phyloP scores from a whole-genome alignment of 352 stramenopile species.

The Phytophthora quininea region DNA sequence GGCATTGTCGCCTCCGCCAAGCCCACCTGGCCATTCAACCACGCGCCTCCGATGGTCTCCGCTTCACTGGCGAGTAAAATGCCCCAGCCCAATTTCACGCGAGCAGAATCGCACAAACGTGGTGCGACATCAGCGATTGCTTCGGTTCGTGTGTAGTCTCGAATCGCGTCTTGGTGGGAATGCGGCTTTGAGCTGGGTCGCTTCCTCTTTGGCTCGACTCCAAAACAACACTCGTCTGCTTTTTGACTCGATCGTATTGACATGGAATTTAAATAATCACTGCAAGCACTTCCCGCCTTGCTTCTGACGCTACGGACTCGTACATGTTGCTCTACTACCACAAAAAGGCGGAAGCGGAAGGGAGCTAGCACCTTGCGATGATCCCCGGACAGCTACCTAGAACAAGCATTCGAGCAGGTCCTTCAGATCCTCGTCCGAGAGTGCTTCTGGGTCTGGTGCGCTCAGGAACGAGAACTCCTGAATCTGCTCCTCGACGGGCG shows the following conservation, averaged over 20 bases:
- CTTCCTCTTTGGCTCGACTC: not conserved
- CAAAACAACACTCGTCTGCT: not conserved
- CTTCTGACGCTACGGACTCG: slow-evolving; percentile 19
- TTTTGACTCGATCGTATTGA: slow-evolving; percentile 2
- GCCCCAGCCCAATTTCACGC: not conserved
- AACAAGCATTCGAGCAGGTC: slow-evolving; percentile 55
- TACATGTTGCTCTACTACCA: slow-evolving; percentile 16
- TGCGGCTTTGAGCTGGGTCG: not conserved
- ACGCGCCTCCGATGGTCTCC: slow-evolving; percentile 15
- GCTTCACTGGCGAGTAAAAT: not conserved
- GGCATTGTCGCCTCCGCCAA: no score
- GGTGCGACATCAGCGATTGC: not conserved
- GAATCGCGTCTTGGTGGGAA: not conserved
- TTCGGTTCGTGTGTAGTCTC: not conserved
- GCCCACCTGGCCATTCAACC: not conserved
- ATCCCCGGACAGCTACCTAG: slow-evolving; percentile 11
- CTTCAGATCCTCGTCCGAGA: slow-evolving; percentile 50
- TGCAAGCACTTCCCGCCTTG: slow-evolving; percentile 3
- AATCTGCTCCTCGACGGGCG: slow-evolving; percentile 30
- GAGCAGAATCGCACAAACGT: not conserved
- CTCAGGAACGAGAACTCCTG: slow-evolving; percentile 35
- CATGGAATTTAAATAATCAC: slow-evolving; percentile 23
- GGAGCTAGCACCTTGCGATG: not conserved
- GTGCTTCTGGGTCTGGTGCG: slow-evolving; percentile 15
- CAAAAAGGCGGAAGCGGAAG: slow-evolving; percentile 2